Evolutionary conservation across 768 basidiomycete species (phyloP).

Genomic region (Filobasidium wieringae): DNA sequence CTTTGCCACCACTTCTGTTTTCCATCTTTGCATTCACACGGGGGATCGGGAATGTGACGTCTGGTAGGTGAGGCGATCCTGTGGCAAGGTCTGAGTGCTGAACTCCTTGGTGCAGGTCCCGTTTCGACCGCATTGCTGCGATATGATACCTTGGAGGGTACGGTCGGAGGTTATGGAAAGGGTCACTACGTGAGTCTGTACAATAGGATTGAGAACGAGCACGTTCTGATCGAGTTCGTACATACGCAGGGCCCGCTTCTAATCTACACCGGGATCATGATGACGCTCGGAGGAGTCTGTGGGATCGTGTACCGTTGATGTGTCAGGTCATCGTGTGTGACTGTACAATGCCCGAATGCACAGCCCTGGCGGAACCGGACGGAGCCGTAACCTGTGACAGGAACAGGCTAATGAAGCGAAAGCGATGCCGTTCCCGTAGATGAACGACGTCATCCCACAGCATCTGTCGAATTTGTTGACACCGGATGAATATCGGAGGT

Average conservation of each 20-base stretch:
- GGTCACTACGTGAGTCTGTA: slow-evolving; percentile 26
- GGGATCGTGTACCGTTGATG: not conserved
- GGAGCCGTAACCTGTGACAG: no score
- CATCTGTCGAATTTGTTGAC: no score
- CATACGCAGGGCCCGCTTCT: slow-evolving; percentile 19
- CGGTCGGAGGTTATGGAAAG: slow-evolving; percentile 28
- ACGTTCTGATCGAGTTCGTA: not conserved
- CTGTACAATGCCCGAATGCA: no score
- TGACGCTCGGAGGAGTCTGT: slow-evolving; percentile 14
- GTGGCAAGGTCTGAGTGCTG: not conserved
- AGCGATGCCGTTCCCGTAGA: no score
- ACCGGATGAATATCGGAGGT: no score
- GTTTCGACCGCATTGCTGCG: slow-evolving; percentile 28
- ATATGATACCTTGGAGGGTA: slow-evolving; percentile 14
- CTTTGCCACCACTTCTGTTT: slow-evolving; percentile 18
- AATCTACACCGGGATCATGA: slow-evolving; percentile 24
- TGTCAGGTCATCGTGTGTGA: no score
- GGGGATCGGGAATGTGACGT: slow-evolving; percentile 30
- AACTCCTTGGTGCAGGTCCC: slow-evolving; percentile 16
- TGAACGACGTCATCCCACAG: no score
- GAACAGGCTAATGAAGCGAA: no score
- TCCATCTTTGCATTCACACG: slow-evolving; percentile 25
- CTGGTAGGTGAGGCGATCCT: slow-evolving; percentile 17
- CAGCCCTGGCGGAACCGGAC: no score
- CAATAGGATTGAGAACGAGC: not conserved